A percentile compares a stretch with the other conserved stretches of the same genome.
Conservation (phyloP, 2,329 filamentous ascomycete species). For the Hymenoscyphus occultus region DNA sequence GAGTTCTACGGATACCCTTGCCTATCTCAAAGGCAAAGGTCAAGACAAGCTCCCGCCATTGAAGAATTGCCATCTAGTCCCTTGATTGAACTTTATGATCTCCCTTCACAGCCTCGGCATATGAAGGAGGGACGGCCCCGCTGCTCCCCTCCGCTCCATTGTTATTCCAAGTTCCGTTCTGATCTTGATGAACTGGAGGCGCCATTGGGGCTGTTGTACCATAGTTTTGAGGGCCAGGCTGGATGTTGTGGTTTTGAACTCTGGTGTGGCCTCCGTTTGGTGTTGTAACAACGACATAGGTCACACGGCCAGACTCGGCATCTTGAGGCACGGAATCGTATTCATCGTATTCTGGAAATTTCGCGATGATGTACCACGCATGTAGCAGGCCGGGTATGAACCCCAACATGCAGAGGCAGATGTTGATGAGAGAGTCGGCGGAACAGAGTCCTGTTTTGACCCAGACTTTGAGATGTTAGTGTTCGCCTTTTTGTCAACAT, state of each 20-base stretch:
- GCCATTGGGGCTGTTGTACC: conserved; percentile 36
- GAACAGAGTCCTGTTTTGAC: conserved; percentile 93
- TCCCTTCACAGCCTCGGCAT: conserved; percentile 83
- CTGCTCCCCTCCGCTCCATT: conserved; percentile 37
- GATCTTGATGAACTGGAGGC: conserved; percentile 36
- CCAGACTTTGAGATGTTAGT: conserved; percentile 65
- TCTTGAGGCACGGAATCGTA: conserved; percentile 63
- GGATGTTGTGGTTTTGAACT: conserved; percentile 14
- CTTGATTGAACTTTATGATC: conserved; percentile 81
- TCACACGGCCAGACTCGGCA: conserved; percentile 58
- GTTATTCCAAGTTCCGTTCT: conserved; percentile 34
- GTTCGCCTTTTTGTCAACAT: neutral
- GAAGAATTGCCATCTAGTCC: conserved; percentile 23
- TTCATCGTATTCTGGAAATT: conserved; percentile 67
- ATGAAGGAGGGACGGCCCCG: conserved; percentile 69
- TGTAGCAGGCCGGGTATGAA: conserved; percentile 87
- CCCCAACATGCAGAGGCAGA: conserved; percentile 78
- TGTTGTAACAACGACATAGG: conserved; percentile 72
- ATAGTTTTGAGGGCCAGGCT: conserved; percentile 23
- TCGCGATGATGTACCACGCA: conserved; percentile 96
- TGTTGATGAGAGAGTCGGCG: conserved; percentile 90
- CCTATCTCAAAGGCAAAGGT: neutral
- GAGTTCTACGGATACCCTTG: neutral
- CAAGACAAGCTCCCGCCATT: neutral
- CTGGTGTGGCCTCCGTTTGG: conserved; percentile 38